Conservation (phyloP, 2,329 filamentous ascomycete species). For the Aspergillus uvarum region DNA sequence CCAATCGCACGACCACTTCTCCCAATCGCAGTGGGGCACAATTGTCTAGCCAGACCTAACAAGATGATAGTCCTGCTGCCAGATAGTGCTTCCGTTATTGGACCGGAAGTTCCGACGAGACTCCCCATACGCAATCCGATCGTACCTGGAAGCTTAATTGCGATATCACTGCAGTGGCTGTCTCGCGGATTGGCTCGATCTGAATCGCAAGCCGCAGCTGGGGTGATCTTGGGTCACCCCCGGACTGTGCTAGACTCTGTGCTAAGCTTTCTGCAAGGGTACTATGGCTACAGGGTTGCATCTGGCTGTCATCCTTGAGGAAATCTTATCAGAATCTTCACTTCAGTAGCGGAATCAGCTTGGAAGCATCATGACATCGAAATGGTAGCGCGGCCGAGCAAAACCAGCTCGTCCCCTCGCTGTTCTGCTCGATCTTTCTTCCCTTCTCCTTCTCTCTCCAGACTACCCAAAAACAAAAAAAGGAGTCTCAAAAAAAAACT, state of each 20-base stretch:
- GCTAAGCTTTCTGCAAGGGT: neutral
- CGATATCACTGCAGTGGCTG: neutral
- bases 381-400: neutral
- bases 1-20: neutral
- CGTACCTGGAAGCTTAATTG: neutral
- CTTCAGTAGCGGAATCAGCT: neutral
- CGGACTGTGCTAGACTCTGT: neutral
- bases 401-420: neutral
- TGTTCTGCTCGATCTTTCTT: neutral
- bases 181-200: neutral
- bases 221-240: neutral
- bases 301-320: neutral
- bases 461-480: neutral
- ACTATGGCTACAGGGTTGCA: neutral
- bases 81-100: neutral
- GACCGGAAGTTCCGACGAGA: neutral
- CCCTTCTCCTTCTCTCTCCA: neutral
- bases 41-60: neutral
- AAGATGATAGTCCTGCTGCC: no score
- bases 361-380: neutral
- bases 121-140: neutral
- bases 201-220: neutral
- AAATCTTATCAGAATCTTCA: neutral
- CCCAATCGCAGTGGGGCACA: neutral
- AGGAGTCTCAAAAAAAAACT: neutral